A percentile compares a stretch with the other conserved stretches of the same genome.
phyloP scores from a whole-genome alignment of 768 basidiomycete species.

The Collybiopsis luxurians region DNA sequence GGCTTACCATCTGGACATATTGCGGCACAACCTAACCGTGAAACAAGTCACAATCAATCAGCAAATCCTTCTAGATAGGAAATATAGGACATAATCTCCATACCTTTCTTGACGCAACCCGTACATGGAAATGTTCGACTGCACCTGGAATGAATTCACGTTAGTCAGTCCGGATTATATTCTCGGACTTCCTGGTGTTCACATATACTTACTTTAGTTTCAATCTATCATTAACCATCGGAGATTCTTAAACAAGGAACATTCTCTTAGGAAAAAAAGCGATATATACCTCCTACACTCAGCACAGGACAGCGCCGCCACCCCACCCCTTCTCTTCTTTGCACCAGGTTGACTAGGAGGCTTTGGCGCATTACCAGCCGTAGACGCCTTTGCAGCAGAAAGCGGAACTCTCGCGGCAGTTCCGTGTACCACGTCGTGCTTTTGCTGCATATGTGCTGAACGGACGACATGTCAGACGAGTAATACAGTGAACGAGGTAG shows the following conservation, averaged over 20 bases:
- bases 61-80: neutral
- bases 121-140: slow-evolving; percentile 19
- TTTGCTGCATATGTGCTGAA: slow-evolving; percentile 4
- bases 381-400: slow-evolving; percentile 4
- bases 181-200: too few relatives aligned
- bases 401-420: slow-evolving; percentile 7
- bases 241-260: neutral
- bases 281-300: slow-evolving; percentile 2
- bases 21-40: slow-evolving; percentile 36
- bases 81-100: neutral
- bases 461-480: neutral
- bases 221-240: neutral
- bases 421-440: slow-evolving; percentile 6
- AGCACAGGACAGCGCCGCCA: slow-evolving; percentile 5
- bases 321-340: slow-evolving; percentile 6
- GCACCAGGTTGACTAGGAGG: slow-evolving; percentile 3
- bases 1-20: slow-evolving; percentile 64
- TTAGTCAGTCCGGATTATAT: too few relatives aligned
- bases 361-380: neutral
- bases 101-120: slow-evolving; percentile 54
- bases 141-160: neutral
- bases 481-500: neutral
- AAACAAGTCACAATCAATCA: slow-evolving; percentile 14
- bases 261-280: neutral
- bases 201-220: slow-evolving; percentile 1